phyloP scores from a whole-genome alignment of 805 yeast species.

The Candida namnaoensis region DNA sequence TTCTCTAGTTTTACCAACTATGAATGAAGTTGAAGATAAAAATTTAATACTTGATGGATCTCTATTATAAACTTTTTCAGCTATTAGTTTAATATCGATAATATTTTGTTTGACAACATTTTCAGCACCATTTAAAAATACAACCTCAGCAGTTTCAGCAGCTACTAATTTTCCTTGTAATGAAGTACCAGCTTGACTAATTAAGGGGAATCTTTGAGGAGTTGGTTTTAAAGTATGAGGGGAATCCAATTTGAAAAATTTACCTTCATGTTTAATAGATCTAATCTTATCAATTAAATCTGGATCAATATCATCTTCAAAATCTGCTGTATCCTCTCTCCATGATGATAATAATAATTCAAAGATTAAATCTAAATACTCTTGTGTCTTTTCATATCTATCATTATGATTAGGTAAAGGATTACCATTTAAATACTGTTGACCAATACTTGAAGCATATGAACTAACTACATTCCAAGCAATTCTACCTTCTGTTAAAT shows the following conservation, averaged over 20 bases:
- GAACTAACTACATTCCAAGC: slow-evolving; percentile 36
- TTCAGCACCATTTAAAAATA: slow-evolving; percentile 25
- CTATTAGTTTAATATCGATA: slow-evolving; percentile 21
- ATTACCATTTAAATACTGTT: slow-evolving; percentile 24
- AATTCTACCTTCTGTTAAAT: slow-evolving; percentile 28
- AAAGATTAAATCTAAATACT: slow-evolving; percentile 27
- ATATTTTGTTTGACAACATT: slow-evolving; percentile 18
- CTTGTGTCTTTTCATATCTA: slow-evolving; percentile 28
- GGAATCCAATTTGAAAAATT: slow-evolving; percentile 27
- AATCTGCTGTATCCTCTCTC: slow-evolving; percentile 23
- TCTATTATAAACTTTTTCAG: slow-evolving; percentile 24
- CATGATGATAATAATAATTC: slow-evolving; percentile 28
- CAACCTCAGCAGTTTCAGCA: slow-evolving; percentile 31
- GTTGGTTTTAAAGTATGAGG: slow-evolving; percentile 28
- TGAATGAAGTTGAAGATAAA: slow-evolving; percentile 22
- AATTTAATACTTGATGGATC: slow-evolving; percentile 26
- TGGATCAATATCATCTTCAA: slow-evolving; percentile 13
- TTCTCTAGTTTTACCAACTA: slow-evolving; percentile 28
- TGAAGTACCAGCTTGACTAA: slow-evolving; percentile 32
- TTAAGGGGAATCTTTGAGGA: slow-evolving; percentile 29
- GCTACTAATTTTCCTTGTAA: slow-evolving; percentile 26
- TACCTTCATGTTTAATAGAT: slow-evolving; percentile 27
- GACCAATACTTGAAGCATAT: slow-evolving; percentile 29
- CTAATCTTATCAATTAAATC: slow-evolving; percentile 22
- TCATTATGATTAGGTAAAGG: slow-evolving; percentile 27